Base-by-base conservation (phyloP, 2,329 filamentous ascomycete species). In the Stagonosporopsis chrysanthemi region DNA sequence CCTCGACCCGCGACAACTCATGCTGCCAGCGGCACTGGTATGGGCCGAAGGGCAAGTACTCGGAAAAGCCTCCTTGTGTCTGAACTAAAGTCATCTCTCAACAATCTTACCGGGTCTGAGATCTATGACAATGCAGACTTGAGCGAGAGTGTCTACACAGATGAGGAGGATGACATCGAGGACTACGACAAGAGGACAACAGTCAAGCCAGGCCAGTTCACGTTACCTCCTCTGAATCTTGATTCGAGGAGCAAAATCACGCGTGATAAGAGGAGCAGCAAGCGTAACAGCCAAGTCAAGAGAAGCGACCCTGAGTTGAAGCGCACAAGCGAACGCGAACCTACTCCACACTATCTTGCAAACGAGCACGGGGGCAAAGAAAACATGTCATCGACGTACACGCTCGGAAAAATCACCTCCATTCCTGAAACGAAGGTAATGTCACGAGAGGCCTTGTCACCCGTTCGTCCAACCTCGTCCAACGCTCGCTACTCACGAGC, bases 311-410 rank as follows among this genome's bases (percentile, higher is more conserved):
- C 58, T 43, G 60, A 67, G n/a, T 24, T 66, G 39, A 72, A 70
- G 31, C 66, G 62, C 8, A 64, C 60, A 14, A 71, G 61, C 48
- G 62, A 70, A 52, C 65, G 68, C 33, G 69, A 75, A 29, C 64
- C 68, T 4, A 72, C 69, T 9, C 68, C 69, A 15, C 70, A 64
- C 40, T 62, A 66, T 35, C 49, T 65, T 7, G 46, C 55, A 2
- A 53, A 56, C 12, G 68, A 74, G 40, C 70, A 73, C 38, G 64
- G 68, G n/a, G 72, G 70, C 1, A 75, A 73, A 41, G 72, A 75
- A 44, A 73, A 74, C 52, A 45, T 61, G 17, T 66, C 67, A 8
- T 70, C 69, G 11, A 63, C 57, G 2, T 68, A 72, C 52, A 68
- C 44, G 23, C 45, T 71, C 5, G 50, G 56, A 36, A 59, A 60